Evolutionary conservation across 2,329 filamentous ascomycete species (phyloP).

Genomic region (Dactylella cylindrospora): DNA sequence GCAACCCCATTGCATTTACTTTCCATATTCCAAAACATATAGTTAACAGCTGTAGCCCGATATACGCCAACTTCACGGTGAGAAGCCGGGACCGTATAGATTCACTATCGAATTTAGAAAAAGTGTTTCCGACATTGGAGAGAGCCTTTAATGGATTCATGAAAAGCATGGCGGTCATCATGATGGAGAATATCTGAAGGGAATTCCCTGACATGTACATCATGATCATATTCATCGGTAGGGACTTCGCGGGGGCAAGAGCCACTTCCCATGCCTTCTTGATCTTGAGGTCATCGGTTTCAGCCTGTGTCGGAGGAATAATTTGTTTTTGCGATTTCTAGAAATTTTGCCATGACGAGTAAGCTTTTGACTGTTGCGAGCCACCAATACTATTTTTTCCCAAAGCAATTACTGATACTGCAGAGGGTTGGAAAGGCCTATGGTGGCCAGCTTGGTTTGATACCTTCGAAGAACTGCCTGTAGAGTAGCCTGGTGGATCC

Average conservation of each 20-base stretch:
- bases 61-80: conserved; percentile 82
- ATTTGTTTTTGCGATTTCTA: conserved; percentile 59
- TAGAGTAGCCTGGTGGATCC: conserved; percentile 82
- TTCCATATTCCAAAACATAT: conserved; percentile 91
- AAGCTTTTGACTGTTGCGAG: conserved; percentile 50
- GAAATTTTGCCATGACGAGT: too few species aligned
- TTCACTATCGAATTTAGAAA: conserved; percentile 84
- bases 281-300: conserved; percentile 93
- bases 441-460: neutral
- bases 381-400: conserved; percentile 52
- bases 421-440: conserved; percentile 4
- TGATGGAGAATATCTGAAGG: conserved; percentile 98
- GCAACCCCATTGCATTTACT: conserved; percentile 89
- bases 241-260: conserved; percentile 84
- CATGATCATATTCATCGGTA: conserved; percentile 98
- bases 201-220: conserved; percentile 99
- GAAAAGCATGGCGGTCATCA: conserved; percentile 99
- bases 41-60: conserved; percentile 81
- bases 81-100: conserved; percentile 70
- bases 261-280: conserved; percentile 99
- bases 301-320: conserved; percentile 67
- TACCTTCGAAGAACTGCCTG: conserved; percentile 52
- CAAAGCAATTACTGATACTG: conserved; percentile 45
- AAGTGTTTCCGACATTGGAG: conserved; percentile 79
- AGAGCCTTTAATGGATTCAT: conserved; percentile 90